Base-by-base conservation (phyloP, 2,329 filamentous ascomycete genomes). In the Daldinia sp. region DNA sequence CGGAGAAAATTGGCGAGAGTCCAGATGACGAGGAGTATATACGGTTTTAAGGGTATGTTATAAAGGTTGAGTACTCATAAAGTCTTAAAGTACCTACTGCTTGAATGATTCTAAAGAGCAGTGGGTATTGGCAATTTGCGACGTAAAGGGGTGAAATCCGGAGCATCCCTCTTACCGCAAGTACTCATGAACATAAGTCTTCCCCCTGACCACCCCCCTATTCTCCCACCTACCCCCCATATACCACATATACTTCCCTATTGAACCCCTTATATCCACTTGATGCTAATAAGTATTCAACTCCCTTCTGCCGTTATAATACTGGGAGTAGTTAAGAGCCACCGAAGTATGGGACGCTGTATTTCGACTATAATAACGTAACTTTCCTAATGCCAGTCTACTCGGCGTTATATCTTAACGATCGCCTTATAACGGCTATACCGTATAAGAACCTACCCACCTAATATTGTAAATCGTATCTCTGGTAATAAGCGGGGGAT, bases 21-120 rank as follows among this genome's bases (percentile, higher is more conserved):
- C 35, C 33, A 7, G 68, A 69, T 10, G 46, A 60, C 1, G 71
- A 73, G 20, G 67, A 71, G 0, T 73, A 71, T 28, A 65, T 71
- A 6, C 62, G 69, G 13, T 54, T 60, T 23, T 67, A 26, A 59
- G 23, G 41, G 33, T 15, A 37, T 39, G 15, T 20, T 39, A 53
- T n/a, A 28, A 48, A 60, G 37, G 20, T 37, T 20, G 51, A 66
- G 54, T 55, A 56, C n/a, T n/a, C 12, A 13, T 44, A 63, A 42
- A 20, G 41, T 58, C 30, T n/a, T 53, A 48, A 48, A 60, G 12
- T 28, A 39, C 15, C 50, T 33, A 20, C 55, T 48, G 26, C 33
- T 20, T 23, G 12, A 37, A 9, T 55, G 54, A 42, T 28, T 33
- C n/a, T 35, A n/a, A n/a, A 60, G 28, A 51, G 41, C 50, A 56